Evolutionary conservation across 2,329 filamentous ascomycete genomes (phyloP).

Genomic region (Scytalidium lignicola): DNA sequence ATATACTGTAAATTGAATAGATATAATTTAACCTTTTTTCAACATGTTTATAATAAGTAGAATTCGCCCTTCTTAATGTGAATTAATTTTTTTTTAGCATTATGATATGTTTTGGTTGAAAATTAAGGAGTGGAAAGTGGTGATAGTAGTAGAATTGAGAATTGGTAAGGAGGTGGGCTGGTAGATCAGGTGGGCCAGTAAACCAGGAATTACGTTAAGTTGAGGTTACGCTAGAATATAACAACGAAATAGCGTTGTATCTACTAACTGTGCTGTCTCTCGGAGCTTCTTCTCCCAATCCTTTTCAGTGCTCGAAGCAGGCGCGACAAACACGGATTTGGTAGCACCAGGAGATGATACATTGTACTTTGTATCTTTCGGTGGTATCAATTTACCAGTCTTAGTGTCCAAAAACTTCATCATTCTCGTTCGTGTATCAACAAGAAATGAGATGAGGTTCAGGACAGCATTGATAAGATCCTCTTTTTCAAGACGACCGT

Average conservation of each 20-base stretch:
- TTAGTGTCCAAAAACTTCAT: slow-evolving; percentile 58
- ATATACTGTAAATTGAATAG: too few species aligned
- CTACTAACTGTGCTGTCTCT: slow-evolving; percentile 76
- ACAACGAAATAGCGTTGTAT: slow-evolving; percentile 88
- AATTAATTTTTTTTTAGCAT: too few species aligned
- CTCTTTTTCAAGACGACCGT: slow-evolving; percentile 65
- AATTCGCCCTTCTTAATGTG: too few species aligned
- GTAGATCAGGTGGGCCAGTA: too few species aligned
- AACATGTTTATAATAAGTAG: too few species aligned
- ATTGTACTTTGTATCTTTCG: slow-evolving; percentile 32
- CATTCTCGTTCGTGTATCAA: slow-evolving; percentile 68
- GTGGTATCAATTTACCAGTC: slow-evolving; percentile 54
- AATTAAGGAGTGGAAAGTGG: too few species aligned
- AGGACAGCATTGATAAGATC: slow-evolving; percentile 77
- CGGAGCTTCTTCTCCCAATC: slow-evolving; percentile 61
- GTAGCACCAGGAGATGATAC: slow-evolving; percentile 43
- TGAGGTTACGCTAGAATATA: slow-evolving; percentile 91
- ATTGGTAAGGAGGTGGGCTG: too few species aligned
- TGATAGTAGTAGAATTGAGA: too few species aligned
- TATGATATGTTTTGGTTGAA: too few species aligned
- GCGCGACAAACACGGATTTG: too few species aligned
- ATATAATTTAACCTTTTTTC: too few species aligned
- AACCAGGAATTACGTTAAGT: too few species aligned
- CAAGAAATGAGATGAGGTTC: slow-evolving; percentile 82
- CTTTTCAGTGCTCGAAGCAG: slow-evolving; percentile 32